These are phyloP conservation scores for Ambrosia artemisiifolia DNA, from an alignment of 129 eudicot species.

Conservation along the genomic window DNA sequence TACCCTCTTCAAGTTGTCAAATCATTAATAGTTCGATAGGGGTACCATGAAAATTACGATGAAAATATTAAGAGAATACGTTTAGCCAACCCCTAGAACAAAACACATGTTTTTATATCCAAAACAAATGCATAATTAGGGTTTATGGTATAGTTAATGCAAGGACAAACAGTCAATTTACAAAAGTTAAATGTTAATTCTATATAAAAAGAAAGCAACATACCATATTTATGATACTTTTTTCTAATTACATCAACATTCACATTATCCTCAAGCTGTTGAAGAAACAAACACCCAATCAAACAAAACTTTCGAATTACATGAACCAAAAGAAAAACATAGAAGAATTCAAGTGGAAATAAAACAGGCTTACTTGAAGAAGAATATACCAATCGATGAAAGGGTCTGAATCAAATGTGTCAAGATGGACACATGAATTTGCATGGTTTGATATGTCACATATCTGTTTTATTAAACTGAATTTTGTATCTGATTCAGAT, in stretches of 20 bases:
- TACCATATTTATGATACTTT: conserved; percentile 71
- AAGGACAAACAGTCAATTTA: neutral
- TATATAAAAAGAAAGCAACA: neutral
- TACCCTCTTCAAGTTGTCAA: no score
- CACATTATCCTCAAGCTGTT: conserved; percentile 65
- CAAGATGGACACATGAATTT: conserved; percentile 30
- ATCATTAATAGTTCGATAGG: no score
- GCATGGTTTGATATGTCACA: conserved; percentile 47
- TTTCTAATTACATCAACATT: conserved; percentile 49
- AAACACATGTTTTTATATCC: neutral
- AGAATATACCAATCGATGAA: conserved; percentile 78
- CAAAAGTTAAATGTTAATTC: neutral
- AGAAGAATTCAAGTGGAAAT: neutral
- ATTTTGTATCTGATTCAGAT: conserved; percentile 35
- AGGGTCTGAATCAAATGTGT: conserved; percentile 21
- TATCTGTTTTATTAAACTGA: conserved; percentile 48
- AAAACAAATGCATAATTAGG: neutral
- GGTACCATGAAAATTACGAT: no score
- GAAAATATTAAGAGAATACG: no score
- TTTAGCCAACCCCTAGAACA: no score
- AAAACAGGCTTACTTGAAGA: conserved; percentile 44
- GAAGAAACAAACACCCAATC: conserved; percentile 13
- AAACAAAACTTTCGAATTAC: neutral
- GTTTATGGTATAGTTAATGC: conserved; percentile 1
- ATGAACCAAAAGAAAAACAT: neutral